A percentile compares a stretch with the other conserved stretches of the same genome.
Conservation (phyloP, 768 basidiomycete species). For the Lentinus brumalis region DNA sequence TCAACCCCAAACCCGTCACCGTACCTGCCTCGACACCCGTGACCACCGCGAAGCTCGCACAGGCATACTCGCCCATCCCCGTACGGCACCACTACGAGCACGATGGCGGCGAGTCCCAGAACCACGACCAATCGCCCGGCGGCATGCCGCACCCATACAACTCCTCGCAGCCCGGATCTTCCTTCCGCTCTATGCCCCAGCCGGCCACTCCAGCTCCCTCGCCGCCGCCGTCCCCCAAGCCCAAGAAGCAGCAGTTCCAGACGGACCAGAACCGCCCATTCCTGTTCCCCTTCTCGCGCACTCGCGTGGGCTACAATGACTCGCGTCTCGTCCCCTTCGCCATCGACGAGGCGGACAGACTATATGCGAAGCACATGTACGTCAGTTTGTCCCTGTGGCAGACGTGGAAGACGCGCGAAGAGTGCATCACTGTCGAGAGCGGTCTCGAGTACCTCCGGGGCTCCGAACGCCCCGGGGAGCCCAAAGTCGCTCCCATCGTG, state of each 20-base stretch:
- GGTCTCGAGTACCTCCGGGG: slow-evolving; percentile 83
- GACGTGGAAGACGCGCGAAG: slow-evolving; percentile 95
- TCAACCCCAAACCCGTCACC: slow-evolving; percentile 56
- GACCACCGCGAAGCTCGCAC: slow-evolving; percentile 70
- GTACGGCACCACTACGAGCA: slow-evolving; percentile 94
- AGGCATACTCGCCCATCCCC: slow-evolving; percentile 92
- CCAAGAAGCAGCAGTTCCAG: slow-evolving; percentile 98
- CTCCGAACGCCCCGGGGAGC: slow-evolving; percentile 56
- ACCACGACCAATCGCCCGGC: slow-evolving; percentile 41
- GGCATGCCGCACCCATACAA: slow-evolving; percentile 35
- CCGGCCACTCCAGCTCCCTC: slow-evolving; percentile 90
- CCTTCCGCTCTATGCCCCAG: slow-evolving; percentile 53
- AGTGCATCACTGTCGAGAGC: slow-evolving; percentile 92
- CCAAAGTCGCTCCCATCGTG: slow-evolving; percentile 34
- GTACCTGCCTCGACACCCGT: slow-evolving; percentile 29
- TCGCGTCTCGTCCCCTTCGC: slow-evolving; percentile 87
- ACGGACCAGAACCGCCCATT: slow-evolving; percentile 95
- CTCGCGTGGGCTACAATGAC: slow-evolving; percentile 50
- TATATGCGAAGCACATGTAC: slow-evolving; percentile 90
- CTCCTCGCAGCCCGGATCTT: slow-evolving; percentile 37
- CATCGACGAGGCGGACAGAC: slow-evolving; percentile 91
- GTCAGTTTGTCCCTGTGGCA: slow-evolving; percentile 86
- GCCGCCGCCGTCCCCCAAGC: slow-evolving; percentile 82
- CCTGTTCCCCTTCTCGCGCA: slow-evolving; percentile 91
- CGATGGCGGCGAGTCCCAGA: slow-evolving; percentile 61